Conservation (phyloP, 2,329 filamentous ascomycete species). For the Monilinia laxa region DNA sequence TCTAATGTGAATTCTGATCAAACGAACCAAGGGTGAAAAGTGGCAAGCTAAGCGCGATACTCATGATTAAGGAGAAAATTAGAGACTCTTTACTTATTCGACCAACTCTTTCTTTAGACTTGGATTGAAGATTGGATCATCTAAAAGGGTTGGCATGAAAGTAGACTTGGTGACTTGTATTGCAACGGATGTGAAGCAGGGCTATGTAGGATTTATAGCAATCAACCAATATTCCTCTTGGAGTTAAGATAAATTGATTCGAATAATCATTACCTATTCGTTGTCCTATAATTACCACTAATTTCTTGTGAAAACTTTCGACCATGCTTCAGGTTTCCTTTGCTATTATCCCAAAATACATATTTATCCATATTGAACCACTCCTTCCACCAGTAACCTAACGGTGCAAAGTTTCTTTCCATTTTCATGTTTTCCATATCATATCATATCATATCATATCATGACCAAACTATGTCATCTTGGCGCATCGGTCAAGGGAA, state of each 20-base stretch:
- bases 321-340: not conserved
- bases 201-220: no score
- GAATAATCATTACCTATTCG: not conserved
- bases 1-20: no score
- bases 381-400: not conserved
- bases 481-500: conserved; percentile 72
- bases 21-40: no score
- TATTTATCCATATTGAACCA: not conserved
- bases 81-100: no score
- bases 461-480: not conserved
- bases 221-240: no score
- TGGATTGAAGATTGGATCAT: no score
- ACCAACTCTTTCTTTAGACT: no score
- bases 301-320: not conserved
- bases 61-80: no score
- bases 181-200: no score
- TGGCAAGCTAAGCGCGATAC: no score
- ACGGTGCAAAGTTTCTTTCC: not conserved
- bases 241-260: not conserved
- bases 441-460: not conserved
- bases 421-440: not conserved
- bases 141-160: no score
- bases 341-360: not conserved
- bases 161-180: no score
- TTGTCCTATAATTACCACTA: not conserved